These are phyloP conservation scores for Arthrobotrys iridis DNA, from an alignment of 2,329 filamentous ascomycete species.

Conservation along the genomic window DNA sequence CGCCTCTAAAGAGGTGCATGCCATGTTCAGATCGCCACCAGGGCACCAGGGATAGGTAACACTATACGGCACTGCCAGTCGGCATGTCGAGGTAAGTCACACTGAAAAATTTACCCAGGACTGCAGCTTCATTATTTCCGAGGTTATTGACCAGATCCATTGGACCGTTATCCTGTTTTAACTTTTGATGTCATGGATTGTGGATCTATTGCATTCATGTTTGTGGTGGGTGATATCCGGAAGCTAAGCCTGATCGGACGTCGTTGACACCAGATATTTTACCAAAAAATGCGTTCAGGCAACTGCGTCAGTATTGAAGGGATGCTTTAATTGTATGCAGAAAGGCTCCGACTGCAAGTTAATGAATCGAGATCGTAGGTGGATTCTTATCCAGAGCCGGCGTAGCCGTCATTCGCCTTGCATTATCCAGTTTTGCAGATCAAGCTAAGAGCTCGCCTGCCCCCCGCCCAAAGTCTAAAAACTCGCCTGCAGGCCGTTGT, in stretches of 20 bases:
- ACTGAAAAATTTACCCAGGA: neutral
- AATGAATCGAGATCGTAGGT: neutral
- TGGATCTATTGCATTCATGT: neutral
- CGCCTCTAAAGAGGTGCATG: neutral
- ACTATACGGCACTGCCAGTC: conserved; percentile 24
- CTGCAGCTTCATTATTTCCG: conserved; percentile 17
- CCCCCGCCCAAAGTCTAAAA: conserved; percentile 23
- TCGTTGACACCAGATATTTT: conserved; percentile 4
- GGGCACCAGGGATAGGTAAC: neutral
- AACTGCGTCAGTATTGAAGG: conserved; percentile 28
- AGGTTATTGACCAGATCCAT: conserved; percentile 34
- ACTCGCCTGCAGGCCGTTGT: conserved; percentile 20
- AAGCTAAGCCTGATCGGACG: conserved; percentile 4
- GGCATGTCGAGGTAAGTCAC: neutral
- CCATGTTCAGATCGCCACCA: neutral
- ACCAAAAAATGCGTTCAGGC: conserved; percentile 16
- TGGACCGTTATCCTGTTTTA: neutral
- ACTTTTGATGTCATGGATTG: conserved; percentile 3
- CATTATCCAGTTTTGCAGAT: neutral
- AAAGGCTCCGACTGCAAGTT: conserved; percentile 40
- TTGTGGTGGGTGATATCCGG: neutral
- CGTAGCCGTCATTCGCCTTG: conserved; percentile 3
- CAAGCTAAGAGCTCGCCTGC: conserved; percentile 8
- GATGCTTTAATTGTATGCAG: conserved; percentile 9
- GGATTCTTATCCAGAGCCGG: neutral